A percentile compares a stretch with the other conserved stretches of the same genome.
These are phyloP conservation scores for Diutina siamensis DNA, from an alignment of 1,139 yeast species.

Conservation along the genomic window DNA sequence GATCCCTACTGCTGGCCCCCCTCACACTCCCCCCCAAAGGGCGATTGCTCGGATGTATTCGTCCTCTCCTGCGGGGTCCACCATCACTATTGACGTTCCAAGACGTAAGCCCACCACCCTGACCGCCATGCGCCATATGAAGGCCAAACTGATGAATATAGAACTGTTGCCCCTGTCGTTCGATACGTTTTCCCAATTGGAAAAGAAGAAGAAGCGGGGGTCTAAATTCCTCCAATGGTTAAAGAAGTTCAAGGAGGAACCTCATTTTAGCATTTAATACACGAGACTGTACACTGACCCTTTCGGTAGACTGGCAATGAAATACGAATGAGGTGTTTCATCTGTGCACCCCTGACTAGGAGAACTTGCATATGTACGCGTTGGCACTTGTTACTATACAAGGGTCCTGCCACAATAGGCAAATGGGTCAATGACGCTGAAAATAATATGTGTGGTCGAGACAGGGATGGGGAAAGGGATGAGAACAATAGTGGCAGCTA, in stretches of 20 bases:
- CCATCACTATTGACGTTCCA: constrained; percentile 2
- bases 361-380: too few species aligned
- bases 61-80: constrained; percentile 1
- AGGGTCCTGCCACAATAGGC: too few species aligned
- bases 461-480: too few species aligned
- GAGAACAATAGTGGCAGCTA: too few species aligned
- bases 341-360: too few species aligned
- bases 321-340: too few species aligned
- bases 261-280: not conserved
- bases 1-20: too few species aligned
- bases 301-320: too few species aligned
- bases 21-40: constrained; percentile 1
- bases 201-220: constrained; percentile 5
- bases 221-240: constrained; percentile 1
- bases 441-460: too few species aligned
- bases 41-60: not conserved
- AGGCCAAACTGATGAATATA: constrained; percentile 4
- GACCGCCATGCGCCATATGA: not conserved
- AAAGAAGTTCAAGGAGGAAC: not conserved
- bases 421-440: too few species aligned
- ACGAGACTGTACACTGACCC: too few species aligned
- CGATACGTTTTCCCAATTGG: not conserved
- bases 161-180: not conserved
- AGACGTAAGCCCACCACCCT: not conserved
- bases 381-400: too few species aligned